Conservation (phyloP, 1,284 basidiomycete genomes). For the Ceratobasidium sp. region DNA sequence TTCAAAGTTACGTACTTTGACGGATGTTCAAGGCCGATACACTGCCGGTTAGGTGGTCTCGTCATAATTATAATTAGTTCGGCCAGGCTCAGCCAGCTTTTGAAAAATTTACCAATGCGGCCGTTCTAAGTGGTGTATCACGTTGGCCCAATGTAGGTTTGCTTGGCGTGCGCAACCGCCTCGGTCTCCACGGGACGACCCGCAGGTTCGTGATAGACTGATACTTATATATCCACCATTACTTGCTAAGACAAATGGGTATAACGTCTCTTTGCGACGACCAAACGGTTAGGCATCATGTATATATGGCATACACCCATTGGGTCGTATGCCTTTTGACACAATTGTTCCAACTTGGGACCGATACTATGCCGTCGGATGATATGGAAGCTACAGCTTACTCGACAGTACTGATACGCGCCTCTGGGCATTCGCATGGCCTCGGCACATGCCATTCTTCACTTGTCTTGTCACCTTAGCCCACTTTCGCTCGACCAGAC, state of each 20-base stretch:
- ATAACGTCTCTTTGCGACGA: neutral
- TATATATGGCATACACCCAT: slow-evolving; percentile 6
- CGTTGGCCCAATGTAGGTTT: too few relatives aligned
- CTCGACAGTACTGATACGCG: too few relatives aligned
- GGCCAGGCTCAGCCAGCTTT: neutral
- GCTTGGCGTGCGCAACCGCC: neutral
- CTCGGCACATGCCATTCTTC: too few relatives aligned
- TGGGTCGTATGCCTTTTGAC: neutral
- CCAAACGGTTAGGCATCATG: neutral
- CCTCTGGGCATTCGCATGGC: too few relatives aligned
- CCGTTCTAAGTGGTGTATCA: neutral
- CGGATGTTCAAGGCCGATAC: neutral
- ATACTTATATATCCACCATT: neutral
- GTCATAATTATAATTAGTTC: neutral
- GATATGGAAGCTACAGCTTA: neutral
- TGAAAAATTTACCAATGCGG: neutral
- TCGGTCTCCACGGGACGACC: slow-evolving; percentile 1
- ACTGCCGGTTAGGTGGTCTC: neutral
- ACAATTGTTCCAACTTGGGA: neutral
- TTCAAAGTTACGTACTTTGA: too few relatives aligned
- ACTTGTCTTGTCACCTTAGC: too few relatives aligned
- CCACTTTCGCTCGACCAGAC: too few relatives aligned
- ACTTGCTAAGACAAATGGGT: neutral
- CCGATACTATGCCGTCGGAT: neutral
- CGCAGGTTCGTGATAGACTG: neutral